These are phyloP conservation scores for Musa beccarii DNA, from an alignment of 176 grass and related monocot species.

Conservation along the genomic window DNA sequence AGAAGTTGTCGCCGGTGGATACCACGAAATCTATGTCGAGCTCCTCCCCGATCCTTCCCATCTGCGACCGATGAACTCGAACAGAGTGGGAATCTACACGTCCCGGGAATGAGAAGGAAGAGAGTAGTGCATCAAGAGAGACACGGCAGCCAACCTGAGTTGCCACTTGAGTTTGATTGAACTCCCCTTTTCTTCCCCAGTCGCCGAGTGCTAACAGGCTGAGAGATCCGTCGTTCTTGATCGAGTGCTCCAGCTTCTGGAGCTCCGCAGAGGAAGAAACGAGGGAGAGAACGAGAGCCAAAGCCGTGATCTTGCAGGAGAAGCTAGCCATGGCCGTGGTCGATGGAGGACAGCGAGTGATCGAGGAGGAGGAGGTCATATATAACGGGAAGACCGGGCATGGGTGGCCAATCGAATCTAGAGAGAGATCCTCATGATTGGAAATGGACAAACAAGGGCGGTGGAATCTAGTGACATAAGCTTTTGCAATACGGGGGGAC, in stretches of 20 bases:
- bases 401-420: too few relatives aligned
- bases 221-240: constrained; percentile 1
- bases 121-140: background rate
- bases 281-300: background rate
- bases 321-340: background rate
- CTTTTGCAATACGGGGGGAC: too few relatives aligned
- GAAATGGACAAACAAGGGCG: too few relatives aligned
- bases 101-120: background rate
- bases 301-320: background rate
- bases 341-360: background rate
- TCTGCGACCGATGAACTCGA: constrained; percentile 21
- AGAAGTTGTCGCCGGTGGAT: constrained; percentile 79
- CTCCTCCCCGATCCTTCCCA: constrained; percentile 56
- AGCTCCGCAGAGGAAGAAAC: background rate
- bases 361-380: too few relatives aligned
- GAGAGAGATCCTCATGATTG: too few relatives aligned
- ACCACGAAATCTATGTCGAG: constrained; percentile 60
- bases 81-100: too few relatives aligned
- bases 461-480: too few relatives aligned
- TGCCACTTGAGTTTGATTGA: background rate
- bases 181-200: constrained; percentile 3
- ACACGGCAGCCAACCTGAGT: background rate
- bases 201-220: constrained; percentile 5
- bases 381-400: too few relatives aligned
- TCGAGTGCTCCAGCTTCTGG: background rate